Conservation (phyloP, 169 alveolate genomes). For the Cyclospora cayetanensis region DNA sequence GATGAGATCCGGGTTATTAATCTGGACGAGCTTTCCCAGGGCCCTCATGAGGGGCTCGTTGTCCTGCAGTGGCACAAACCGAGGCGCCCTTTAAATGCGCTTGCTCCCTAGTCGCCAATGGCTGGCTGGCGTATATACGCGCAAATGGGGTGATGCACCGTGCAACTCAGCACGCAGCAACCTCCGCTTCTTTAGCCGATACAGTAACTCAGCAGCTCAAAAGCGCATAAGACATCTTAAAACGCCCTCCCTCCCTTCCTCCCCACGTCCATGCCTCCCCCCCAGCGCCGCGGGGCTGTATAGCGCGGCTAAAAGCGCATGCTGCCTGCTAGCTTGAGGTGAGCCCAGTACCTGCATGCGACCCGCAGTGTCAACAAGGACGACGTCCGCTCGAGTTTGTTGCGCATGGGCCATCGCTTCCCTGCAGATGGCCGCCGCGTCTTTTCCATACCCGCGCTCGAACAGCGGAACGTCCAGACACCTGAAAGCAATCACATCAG, state of each 20-base stretch:
- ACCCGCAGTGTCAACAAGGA: conserved; percentile 99
- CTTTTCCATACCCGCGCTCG: conserved; percentile 99
- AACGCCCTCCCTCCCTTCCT: not conserved
- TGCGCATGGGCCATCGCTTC: conserved; percentile 95
- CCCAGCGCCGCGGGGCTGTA: not conserved
- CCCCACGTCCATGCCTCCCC: not conserved
- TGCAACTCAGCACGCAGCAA: not conserved
- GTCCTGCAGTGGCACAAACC: conserved; percentile 85
- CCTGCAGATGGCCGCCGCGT: conserved; percentile 96
- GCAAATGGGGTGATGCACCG: too few species aligned
- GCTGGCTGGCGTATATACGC: too few species aligned
- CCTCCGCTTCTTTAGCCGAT: not conserved
- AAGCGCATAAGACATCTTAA: too few species aligned
- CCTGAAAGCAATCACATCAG: conserved; percentile 35
- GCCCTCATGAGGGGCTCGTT: conserved; percentile 99
- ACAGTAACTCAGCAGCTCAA: too few species aligned
- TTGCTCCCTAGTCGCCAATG: too few species aligned
- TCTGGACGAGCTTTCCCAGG: conserved; percentile 95
- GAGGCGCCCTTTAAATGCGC: too few species aligned
- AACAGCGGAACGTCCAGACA: conserved; percentile 95
- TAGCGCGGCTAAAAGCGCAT: not conserved
- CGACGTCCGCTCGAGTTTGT: conserved; percentile 94
- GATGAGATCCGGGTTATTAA: conserved; percentile 97
- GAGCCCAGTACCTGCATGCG: conserved; percentile 98
- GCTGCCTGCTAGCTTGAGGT: too few species aligned